phyloP scores from a whole-genome alignment of 75 land plant genomes.

The Isoetes taiwanensis region DNA sequence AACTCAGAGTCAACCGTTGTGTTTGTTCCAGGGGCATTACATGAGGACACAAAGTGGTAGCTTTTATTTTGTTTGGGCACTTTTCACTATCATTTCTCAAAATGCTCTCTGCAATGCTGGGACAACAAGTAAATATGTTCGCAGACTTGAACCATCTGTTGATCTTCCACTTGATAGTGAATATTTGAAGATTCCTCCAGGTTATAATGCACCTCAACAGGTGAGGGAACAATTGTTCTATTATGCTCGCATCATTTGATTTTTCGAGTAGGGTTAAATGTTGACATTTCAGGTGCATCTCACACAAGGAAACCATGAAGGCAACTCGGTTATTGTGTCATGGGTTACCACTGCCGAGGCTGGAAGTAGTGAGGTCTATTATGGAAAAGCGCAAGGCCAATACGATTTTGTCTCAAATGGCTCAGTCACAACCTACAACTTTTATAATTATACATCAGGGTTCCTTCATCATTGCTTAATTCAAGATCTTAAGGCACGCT shows the following conservation, averaged over 20 bases:
- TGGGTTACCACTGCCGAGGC: slow-evolving; percentile 46
- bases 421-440: slow-evolving; percentile 25
- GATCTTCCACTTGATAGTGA: slow-evolving; percentile 18
- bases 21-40: too few species aligned
- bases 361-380: slow-evolving; percentile 30
- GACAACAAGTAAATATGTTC: slow-evolving; percentile 7
- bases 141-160: slow-evolving; percentile 8
- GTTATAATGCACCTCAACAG: slow-evolving; percentile 24
- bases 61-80: too few species aligned
- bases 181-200: slow-evolving; percentile 9
- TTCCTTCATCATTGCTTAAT: slow-evolving; percentile 43
- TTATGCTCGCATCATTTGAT: too few species aligned
- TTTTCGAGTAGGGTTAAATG: too few species aligned
- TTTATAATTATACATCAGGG: slow-evolving; percentile 58
- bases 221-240: too few species aligned
- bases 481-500: slow-evolving; percentile 21
- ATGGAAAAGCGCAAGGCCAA: slow-evolving; percentile 26
- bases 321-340: slow-evolving; percentile 39
- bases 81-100: too few species aligned
- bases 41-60: too few species aligned
- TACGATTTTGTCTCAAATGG: slow-evolving; percentile 20
- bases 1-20: too few species aligned
- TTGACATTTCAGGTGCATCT: slow-evolving; percentile 64
- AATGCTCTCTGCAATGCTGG: too few species aligned
- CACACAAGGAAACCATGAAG: slow-evolving; percentile 51